phyloP scores from a whole-genome alignment of 108 stramenopile species.

The Skeletonema potamos region DNA sequence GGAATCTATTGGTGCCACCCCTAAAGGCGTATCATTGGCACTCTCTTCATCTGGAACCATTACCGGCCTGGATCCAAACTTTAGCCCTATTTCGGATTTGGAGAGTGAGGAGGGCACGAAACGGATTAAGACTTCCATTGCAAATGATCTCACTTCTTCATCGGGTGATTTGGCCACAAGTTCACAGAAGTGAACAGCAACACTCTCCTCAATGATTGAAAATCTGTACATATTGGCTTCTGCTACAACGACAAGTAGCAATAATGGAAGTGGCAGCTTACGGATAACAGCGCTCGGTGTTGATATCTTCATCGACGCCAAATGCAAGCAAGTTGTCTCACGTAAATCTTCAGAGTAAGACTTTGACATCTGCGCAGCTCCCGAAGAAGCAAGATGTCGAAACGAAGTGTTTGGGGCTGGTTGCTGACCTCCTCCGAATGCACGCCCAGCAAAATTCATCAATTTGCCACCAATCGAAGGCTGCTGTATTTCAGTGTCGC shows the following conservation, averaged over 20 bases:
- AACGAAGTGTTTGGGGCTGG: neutral
- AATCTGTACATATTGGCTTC: conserved; percentile 70
- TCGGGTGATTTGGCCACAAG: conserved; percentile 55
- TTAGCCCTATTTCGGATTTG: conserved; percentile 7
- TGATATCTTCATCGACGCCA: conserved; percentile 47
- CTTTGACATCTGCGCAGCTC: conserved; percentile 43
- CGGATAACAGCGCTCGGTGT: conserved; percentile 48
- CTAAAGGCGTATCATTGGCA: conserved; percentile 14
- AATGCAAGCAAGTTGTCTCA: conserved; percentile 39
- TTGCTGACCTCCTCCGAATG: conserved; percentile 43
- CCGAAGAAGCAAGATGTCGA: conserved; percentile 11
- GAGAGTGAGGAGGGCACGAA: conserved; percentile 59
- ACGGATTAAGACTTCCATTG: conserved; percentile 73
- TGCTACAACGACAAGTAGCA: conserved; percentile 66
- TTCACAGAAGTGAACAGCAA: conserved; percentile 59
- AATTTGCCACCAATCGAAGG: conserved; percentile 69
- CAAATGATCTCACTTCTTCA: conserved; percentile 53
- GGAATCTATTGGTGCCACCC: conserved; percentile 11
- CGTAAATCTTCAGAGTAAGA: conserved; percentile 62
- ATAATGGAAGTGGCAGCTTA: conserved; percentile 59
- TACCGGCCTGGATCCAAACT: conserved; percentile 18
- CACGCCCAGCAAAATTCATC: conserved; percentile 77
- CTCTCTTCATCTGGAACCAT: conserved; percentile 13
- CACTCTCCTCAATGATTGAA: conserved; percentile 39
- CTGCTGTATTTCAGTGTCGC: conserved; percentile 4